phyloP scores from a whole-genome alignment of 106 monocot genomes.

The Allium cepa region DNA sequence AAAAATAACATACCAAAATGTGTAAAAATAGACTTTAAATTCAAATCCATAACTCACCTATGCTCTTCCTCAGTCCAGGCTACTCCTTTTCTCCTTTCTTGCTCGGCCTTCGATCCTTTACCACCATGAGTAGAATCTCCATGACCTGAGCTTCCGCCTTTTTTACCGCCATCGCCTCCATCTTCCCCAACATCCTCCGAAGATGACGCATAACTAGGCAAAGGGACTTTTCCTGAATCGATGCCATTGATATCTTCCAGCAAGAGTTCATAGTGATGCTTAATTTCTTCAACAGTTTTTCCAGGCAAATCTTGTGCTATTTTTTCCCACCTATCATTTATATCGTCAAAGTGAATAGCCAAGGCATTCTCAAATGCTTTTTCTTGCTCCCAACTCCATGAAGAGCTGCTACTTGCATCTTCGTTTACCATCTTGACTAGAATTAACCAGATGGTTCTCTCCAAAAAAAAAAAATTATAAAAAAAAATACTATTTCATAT shows the following conservation, averaged over 20 bases:
- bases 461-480: background rate
- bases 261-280: constrained; percentile 63
- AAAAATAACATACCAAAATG: too few relatives aligned
- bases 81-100: constrained; percentile 81
- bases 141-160: background rate
- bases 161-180: constrained; percentile 21
- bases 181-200: constrained; percentile 16
- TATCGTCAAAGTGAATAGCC: constrained; percentile 15
- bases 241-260: constrained; percentile 69
- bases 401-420: constrained; percentile 36
- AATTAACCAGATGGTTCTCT: background rate
- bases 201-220: constrained; percentile 48
- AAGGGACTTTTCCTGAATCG: constrained; percentile 61
- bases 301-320: constrained; percentile 49
- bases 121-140: constrained; percentile 33
- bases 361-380: constrained; percentile 84
- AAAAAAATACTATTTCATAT: too few relatives aligned
- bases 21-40: too few relatives aligned
- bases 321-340: constrained; percentile 38
- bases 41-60: constrained; percentile 32
- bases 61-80: constrained; percentile 98
- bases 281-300: constrained; percentile 62
- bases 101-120: constrained; percentile 60
- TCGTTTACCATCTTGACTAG: constrained; percentile 26
- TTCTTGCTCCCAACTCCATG: constrained; percentile 86